These are phyloP conservation scores for Rhodotorula mucilaginosa DNA, from an alignment of 1,284 basidiomycete species.

Conservation along the genomic window DNA sequence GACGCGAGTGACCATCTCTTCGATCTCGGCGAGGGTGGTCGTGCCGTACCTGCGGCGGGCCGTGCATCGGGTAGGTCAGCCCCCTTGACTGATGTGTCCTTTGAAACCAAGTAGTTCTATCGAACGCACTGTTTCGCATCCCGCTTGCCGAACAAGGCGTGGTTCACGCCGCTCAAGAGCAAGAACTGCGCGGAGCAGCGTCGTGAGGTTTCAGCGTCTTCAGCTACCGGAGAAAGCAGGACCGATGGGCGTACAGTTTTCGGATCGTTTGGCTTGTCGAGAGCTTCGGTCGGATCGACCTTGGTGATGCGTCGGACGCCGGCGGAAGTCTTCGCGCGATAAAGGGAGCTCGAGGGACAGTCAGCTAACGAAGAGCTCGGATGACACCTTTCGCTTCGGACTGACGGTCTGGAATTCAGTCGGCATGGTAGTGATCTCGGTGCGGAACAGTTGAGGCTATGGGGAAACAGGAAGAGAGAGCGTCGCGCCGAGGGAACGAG, in stretches of 20 bases:
- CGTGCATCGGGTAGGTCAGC: no score
- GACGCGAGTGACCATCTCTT: conserved; percentile 37
- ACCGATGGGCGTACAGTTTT: conserved; percentile 21
- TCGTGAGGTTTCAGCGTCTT: background rate
- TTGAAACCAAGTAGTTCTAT: background rate
- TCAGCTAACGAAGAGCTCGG: no score
- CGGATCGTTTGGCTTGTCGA: conserved; percentile 20
- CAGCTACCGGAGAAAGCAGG: background rate
- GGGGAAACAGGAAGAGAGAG: background rate
- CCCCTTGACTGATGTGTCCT: background rate
- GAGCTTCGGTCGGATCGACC: conserved; percentile 39
- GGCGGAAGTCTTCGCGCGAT: conserved; percentile 13
- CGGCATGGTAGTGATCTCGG: conserved; percentile 4
- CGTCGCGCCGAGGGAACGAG: background rate
- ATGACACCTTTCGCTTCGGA: no score
- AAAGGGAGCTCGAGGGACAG: background rate
- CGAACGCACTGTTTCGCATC: conserved; percentile 39
- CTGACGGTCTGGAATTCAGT: conserved; percentile 23
- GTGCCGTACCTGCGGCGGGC: conserved; percentile 39
- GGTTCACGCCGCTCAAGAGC: conserved; percentile 41
- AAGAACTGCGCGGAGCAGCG: conserved; percentile 21
- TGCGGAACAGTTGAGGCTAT: background rate
- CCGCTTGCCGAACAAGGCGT: conserved; percentile 42
- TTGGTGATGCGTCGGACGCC: conserved; percentile 40
- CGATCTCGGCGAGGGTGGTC: conserved; percentile 42